Evolutionary conservation across 495 filamentous ascomycete species (phyloP).

Genomic region (Rhypophila decipiens): DNA sequence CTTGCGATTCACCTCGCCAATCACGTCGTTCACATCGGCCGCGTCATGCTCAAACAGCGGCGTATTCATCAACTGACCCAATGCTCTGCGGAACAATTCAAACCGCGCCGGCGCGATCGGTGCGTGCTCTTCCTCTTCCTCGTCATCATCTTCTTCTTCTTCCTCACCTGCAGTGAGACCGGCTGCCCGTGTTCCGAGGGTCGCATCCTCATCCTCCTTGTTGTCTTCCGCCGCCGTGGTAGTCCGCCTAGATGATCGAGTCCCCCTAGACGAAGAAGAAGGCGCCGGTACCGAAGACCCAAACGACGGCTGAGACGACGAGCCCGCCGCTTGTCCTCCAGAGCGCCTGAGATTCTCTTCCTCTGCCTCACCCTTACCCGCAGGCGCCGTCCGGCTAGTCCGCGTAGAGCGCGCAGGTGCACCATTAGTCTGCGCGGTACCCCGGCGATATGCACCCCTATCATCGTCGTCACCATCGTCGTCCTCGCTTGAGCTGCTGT

Average conservation of each 20-base stretch:
- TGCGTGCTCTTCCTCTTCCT: constrained; percentile 10
- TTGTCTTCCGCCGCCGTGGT: too few relatives aligned
- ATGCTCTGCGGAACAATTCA: constrained; percentile 64
- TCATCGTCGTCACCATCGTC: constrained; percentile 30
- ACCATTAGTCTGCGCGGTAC: constrained; percentile 13
- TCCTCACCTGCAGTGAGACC: constrained; percentile 26
- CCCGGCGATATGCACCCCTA: constrained; percentile 11
- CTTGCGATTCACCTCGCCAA: constrained; percentile 72
- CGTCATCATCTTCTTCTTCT: constrained; percentile 13
- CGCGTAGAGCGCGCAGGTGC: constrained; percentile 21
- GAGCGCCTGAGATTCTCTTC: constrained; percentile 32
- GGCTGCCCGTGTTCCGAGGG: constrained; percentile 30
- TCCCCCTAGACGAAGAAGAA: constrained; percentile 21
- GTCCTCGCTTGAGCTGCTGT: constrained; percentile 23
- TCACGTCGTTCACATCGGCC: constrained; percentile 64
- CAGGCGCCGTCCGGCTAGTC: constrained; percentile 15
- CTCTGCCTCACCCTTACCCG: constrained; percentile 21
- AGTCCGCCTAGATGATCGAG: constrained; percentile 15
- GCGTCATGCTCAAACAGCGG: constrained; percentile 74
- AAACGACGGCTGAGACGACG: constrained; percentile 39
- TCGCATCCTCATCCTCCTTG: constrained; percentile 21
- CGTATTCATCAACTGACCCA: constrained; percentile 75
- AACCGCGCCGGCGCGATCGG: constrained; percentile 60
- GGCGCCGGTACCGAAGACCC: constrained; percentile 38
- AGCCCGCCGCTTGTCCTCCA: constrained; percentile 8